Conservation (phyloP, 495 filamentous ascomycete genomes). For the Aspergillus conjunctus region DNA sequence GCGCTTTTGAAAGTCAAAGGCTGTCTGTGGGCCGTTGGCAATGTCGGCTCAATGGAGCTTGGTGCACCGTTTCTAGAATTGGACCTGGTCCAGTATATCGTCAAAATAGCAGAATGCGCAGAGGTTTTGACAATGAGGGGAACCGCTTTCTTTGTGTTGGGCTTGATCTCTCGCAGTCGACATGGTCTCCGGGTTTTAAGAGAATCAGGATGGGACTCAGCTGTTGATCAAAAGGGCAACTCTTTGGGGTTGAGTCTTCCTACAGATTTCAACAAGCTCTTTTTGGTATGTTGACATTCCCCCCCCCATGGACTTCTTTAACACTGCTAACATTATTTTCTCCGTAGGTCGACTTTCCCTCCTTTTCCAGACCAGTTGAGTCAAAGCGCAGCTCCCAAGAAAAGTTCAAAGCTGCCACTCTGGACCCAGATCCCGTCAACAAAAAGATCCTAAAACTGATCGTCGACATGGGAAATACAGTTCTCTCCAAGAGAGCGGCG, state of each 20-base stretch:
- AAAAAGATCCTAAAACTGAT: conserved; percentile 76
- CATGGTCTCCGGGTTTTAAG: conserved; percentile 89
- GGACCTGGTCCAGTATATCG: conserved; percentile 81
- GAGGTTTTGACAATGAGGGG: conserved; percentile 90
- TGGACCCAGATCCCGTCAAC: conserved; percentile 67
- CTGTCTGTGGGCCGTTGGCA: conserved; percentile 95
- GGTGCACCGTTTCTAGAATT: conserved; percentile 88
- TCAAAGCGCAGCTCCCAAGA: conserved; percentile 43
- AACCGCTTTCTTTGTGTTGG: conserved; percentile 94
- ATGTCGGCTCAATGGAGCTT: conserved; percentile 97
- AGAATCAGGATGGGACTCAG: conserved; percentile 88
- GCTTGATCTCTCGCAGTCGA: conserved; percentile 86
- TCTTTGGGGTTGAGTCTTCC: conserved; percentile 88
- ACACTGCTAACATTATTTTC: background rate
- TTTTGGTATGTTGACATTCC: conserved; percentile 55
- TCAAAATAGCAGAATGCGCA: conserved; percentile 82
- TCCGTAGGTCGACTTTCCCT: conserved; percentile 41
- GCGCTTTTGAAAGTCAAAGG: conserved; percentile 93
- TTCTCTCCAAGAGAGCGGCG: conserved; percentile 76
- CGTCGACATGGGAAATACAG: conserved; percentile 85
- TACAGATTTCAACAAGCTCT: conserved; percentile 71
- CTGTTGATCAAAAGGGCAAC: conserved; percentile 77
- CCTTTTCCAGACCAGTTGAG: conserved; percentile 33
- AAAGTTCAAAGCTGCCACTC: conserved; percentile 49
- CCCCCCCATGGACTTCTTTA: background rate